phyloP scores from a whole-genome alignment of 2,329 filamentous ascomycete species.

The Fusarium devonianum region DNA sequence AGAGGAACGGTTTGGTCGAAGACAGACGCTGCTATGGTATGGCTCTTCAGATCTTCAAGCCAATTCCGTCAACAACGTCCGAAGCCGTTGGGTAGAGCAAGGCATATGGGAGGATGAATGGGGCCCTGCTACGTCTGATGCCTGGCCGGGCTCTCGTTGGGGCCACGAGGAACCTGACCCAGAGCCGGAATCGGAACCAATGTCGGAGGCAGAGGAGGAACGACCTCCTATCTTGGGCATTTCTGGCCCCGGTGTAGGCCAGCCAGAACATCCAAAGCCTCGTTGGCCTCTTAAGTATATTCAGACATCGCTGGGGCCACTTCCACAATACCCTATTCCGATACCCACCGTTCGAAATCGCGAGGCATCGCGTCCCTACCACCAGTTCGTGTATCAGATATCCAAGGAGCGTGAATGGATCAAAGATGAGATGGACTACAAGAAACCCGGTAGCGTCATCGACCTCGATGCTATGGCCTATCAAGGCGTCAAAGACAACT shows the following conservation, averaged over 20 bases:
- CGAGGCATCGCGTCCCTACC: slow-evolving; percentile 26
- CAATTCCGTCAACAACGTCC: slow-evolving; percentile 17
- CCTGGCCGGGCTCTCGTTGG: not conserved
- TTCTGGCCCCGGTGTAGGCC: not conserved
- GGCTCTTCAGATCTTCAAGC: not conserved
- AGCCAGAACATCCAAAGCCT: not conserved
- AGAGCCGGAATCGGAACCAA: not conserved
- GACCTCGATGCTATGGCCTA: slow-evolving; percentile 11
- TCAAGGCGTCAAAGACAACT: slow-evolving; percentile 17
- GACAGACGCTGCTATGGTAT: slow-evolving; percentile 20
- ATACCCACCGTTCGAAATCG: slow-evolving; percentile 3
- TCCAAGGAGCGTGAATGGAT: slow-evolving; percentile 20
- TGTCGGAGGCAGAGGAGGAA: not conserved
- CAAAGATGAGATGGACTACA: slow-evolving; percentile 8
- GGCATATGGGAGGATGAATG: slow-evolving; percentile 19
- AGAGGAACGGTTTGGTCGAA: slow-evolving; percentile 1
- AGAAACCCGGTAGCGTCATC: not conserved
- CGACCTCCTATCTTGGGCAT: not conserved
- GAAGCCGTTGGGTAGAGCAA: slow-evolving; percentile 19
- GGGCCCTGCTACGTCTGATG: not conserved
- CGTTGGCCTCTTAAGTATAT: not conserved
- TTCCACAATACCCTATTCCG: not conserved
- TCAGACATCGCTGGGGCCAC: not conserved
- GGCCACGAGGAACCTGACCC: slow-evolving; percentile 3
- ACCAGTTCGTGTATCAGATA: slow-evolving; percentile 27